A percentile compares a stretch with the other conserved stretches of the same genome.
These are phyloP conservation scores for Exophiala dermatitidis DNA, from an alignment of 2,329 filamentous ascomycete species.

Conservation along the genomic window DNA sequence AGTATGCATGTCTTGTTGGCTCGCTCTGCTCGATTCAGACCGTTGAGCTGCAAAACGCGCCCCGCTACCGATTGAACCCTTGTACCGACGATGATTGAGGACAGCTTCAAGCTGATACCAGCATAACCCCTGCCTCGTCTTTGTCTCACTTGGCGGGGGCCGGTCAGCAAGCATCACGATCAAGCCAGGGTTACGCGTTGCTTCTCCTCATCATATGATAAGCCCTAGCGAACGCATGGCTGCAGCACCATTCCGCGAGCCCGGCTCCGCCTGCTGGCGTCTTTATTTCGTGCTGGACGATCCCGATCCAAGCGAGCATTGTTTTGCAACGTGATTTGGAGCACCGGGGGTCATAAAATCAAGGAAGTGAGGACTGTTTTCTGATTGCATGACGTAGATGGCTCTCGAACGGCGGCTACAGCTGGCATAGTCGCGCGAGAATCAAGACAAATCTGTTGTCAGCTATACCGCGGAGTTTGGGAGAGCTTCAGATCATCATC, in stretches of 20 bases:
- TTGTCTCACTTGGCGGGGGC: constrained; percentile 16
- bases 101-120: constrained; percentile 9
- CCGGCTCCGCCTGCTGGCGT: neutral
- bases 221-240: constrained; percentile 4
- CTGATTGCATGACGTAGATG: constrained; percentile 13
- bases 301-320: constrained; percentile 10
- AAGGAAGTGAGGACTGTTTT: neutral
- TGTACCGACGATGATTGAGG: neutral
- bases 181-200: constrained; percentile 2
- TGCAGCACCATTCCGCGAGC: constrained; percentile 15
- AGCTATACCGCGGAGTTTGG: neutral
- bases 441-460: neutral
- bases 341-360: neutral
- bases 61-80: too few species aligned
- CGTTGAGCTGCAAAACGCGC: too few species aligned
- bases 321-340: neutral
- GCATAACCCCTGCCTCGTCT: constrained; percentile 3
- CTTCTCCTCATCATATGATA: constrained; percentile 8
- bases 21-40: neutral
- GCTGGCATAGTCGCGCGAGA: constrained; percentile 1
- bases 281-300: neutral
- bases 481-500: constrained; percentile 6
- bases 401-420: neutral
- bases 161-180: constrained; percentile 6
- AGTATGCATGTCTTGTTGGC: neutral